Percentiles rank a stretch among this genome's conserved stretches.
phyloP scores from a whole-genome alignment of 1,284 basidiomycete genomes.

The Malassezia vespertilionis region DNA sequence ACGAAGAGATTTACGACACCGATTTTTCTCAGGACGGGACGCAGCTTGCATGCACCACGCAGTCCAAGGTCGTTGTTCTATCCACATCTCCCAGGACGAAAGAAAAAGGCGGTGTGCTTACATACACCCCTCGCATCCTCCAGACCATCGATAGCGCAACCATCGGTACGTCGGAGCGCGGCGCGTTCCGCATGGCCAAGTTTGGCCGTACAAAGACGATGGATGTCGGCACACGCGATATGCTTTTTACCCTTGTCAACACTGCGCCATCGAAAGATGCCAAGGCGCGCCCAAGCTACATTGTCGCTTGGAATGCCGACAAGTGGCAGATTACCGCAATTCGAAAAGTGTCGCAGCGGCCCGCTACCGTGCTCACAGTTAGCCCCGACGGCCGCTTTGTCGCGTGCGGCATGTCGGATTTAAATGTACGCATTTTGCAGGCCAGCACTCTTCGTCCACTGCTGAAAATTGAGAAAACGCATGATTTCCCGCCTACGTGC shows the following conservation, averaged over 20 bases:
- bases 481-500: slow-evolving; percentile 85
- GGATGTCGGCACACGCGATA: not conserved
- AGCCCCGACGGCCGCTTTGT: slow-evolving; percentile 63
- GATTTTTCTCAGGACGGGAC: slow-evolving; percentile 39
- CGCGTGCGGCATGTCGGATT: slow-evolving; percentile 77
- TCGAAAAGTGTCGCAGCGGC: slow-evolving; percentile 35
- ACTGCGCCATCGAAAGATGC: slow-evolving; percentile 21
- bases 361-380: slow-evolving; percentile 35
- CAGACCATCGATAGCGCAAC: slow-evolving; percentile 9
- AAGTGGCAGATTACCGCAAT: slow-evolving; percentile 34
- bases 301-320: slow-evolving; percentile 40
- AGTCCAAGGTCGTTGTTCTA: slow-evolving; percentile 28
- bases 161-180: slow-evolving; percentile 6
- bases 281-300: slow-evolving; percentile 41
- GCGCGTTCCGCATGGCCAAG: slow-evolving; percentile 21
- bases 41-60: slow-evolving; percentile 34
- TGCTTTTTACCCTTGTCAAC: slow-evolving; percentile 19
- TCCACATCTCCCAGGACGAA: slow-evolving; percentile 21
- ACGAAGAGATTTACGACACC: slow-evolving; percentile 38
- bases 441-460: slow-evolving; percentile 66
- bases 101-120: slow-evolving; percentile 4
- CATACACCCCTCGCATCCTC: slow-evolving; percentile 1
- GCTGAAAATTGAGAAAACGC: slow-evolving; percentile 76
- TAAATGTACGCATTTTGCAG: slow-evolving; percentile 74
- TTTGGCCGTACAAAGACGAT: slow-evolving; percentile 16